These are phyloP conservation scores for Cladosporium sp. DNA, from an alignment of 2,329 filamentous ascomycete genomes.

Conservation along the genomic window DNA sequence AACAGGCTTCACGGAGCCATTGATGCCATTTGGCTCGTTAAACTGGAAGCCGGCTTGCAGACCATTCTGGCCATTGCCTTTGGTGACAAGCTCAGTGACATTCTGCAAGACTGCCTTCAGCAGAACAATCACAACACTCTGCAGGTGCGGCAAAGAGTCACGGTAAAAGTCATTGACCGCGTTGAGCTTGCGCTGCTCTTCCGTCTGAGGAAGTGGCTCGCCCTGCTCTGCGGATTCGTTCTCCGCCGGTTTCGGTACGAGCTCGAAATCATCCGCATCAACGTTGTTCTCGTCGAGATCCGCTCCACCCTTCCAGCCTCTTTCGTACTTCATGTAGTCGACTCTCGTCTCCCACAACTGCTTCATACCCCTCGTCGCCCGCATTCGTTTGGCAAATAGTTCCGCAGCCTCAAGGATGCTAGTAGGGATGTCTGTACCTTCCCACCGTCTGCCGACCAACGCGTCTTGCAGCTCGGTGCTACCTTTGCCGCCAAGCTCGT, in stretches of 20 bases:
- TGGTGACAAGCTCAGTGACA: conserved; percentile 75
- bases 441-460: conserved; percentile 80
- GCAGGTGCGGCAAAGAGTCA: conserved; percentile 75
- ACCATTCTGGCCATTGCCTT: conserved; percentile 47
- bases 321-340: conserved; percentile 83
- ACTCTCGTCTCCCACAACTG: conserved; percentile 96
- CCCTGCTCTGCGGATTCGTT: conserved; percentile 33
- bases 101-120: conserved; percentile 84
- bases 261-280: conserved; percentile 33
- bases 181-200: conserved; percentile 24
- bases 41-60: conserved; percentile 46
- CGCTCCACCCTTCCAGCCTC: conserved; percentile 69
- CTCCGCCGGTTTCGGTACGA: conserved; percentile 19
- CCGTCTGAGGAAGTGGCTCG: conserved; percentile 21
- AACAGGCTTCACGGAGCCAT: conserved; percentile 31
- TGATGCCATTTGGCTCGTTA: conserved; percentile 26
- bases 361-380: conserved; percentile 85
- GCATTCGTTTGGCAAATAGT: conserved; percentile 82
- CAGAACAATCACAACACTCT: conserved; percentile 89
- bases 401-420: conserved; percentile 95
- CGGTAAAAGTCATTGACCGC: conserved; percentile 79
- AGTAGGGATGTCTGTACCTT: conserved; percentile 88
- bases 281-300: conserved; percentile 31
- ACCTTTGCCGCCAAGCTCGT: conserved; percentile 86
- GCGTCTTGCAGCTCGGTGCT: conserved; percentile 73